Base-by-base conservation (phyloP, 345 rosid species). In the Erysimum cheiranthoides region DNA sequence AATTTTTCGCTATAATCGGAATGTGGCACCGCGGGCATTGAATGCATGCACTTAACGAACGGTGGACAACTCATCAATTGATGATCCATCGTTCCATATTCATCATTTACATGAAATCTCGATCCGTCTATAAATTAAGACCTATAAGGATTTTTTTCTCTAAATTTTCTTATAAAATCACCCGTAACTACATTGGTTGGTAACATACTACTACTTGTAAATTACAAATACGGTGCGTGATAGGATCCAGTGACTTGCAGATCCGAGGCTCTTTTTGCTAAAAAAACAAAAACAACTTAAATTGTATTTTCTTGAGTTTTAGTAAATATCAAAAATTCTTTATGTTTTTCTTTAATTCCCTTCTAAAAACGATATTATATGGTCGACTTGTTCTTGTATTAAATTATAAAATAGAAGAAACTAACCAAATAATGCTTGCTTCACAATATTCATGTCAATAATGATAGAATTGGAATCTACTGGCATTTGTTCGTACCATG, bases 41-140 rank as follows among this genome's bases (percentile, higher is more conserved):
- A 74, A 66, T 74, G 66, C 72, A 74, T 65, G 38, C 49, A 73
- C 47, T 58, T 65, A 73, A 65, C 17, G 9, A 73, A 65, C 78
- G 30, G 31, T 73, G 58, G 66, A 56, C 72, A 74, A 46, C 59
- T 65, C 65, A 47, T 60, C 25, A 6, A 21, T 59, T 49, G 47
- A 60, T 58, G 10, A 56, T 61, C 46, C 13, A 40, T 63, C 36
- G 30, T 30, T 73, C 68, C 68, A 40, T 63, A 35, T 62, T 42
- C 62, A 34, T 40, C 0, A 69, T 54, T 11, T 56, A 8, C 28
- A 21, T 56, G 31, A 56, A 56, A 69, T 17, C 34, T 31, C 43
- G 54, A 56, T 57, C 2, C 16, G 14, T 30, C 9, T 30, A 43
- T 43, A 6, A 8, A 1, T 25, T 39, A 13, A 25, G 18, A 21